These are phyloP conservation scores for Panus rudis DNA, from an alignment of 768 basidiomycete species.

Conservation along the genomic window DNA sequence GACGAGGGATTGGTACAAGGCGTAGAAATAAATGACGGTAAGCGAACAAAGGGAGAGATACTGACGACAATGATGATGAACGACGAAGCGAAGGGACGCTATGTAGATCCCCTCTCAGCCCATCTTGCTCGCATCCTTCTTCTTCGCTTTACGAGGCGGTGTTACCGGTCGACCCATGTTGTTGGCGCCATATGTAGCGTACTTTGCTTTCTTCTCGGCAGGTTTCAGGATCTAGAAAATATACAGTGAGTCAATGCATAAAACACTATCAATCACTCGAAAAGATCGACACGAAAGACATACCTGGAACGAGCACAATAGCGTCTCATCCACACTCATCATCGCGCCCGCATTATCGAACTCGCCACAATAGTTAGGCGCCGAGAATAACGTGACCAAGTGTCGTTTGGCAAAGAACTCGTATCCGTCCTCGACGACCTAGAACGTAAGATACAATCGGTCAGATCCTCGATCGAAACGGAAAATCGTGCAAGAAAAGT, in stretches of 20 bases:
- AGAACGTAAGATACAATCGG: conserved; percentile 6
- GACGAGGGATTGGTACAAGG: too few relatives aligned
- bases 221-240: conserved; percentile 85
- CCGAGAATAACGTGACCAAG: conserved; percentile 93
- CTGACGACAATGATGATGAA: conserved; percentile 18
- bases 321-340: conserved; percentile 99
- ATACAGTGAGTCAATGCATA: too few relatives aligned
- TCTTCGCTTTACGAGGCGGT: conserved; percentile 96
- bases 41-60: too few relatives aligned
- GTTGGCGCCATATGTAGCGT: conserved; percentile 82
- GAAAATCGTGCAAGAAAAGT: neutral
- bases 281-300: neutral
- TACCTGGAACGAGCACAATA: conserved; percentile 97
- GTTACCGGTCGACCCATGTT: conserved; percentile 86
- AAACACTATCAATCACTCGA: too few relatives aligned
- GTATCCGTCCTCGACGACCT: conserved; percentile 99
- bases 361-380: conserved; percentile 92
- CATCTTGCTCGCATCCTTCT: conserved; percentile 77
- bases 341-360: conserved; percentile 99
- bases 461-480: neutral
- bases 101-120: conserved; percentile 14
- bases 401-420: conserved; percentile 99
- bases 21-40: too few relatives aligned
- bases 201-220: conserved; percentile 97
- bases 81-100: neutral